Evolutionary conservation across 2,329 filamentous ascomycete genomes (phyloP), one percentile per base, ranked within the genome.

Genomic region (Colletotrichum gigasporum): DNA sequence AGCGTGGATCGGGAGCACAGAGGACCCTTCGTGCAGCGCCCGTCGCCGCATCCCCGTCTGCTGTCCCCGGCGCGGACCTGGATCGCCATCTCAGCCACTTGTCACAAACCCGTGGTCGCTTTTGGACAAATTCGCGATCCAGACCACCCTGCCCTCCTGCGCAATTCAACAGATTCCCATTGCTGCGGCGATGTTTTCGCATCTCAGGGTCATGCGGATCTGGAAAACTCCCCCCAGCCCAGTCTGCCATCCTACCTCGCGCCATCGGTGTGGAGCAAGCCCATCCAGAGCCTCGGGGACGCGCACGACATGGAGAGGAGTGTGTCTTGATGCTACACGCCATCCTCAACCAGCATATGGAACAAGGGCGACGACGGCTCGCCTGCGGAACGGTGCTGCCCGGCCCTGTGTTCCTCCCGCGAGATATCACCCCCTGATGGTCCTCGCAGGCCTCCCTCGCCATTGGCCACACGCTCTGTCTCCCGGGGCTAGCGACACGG

Each of bases 1-100:
- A 74, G 73, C 63, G 63, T 59, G 55, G 64, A 77, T 77, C 74
- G 70, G 35, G 22, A n/a, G 42, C 34, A n/a, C 10, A 16, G 24
- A 30, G 28, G 35, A 61, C 61, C 61, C 61, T 64, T 64, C n/a
- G 34, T 61, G 62, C 62, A 65, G 22, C 14, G 32, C 32, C 5
- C 47, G 14, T 16, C 12, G 18, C 32, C 39, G 5, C 22, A 16
- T 34, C 26, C 16, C 35, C 45, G 16, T 41, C 37, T 3, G 35
- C n/a, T 8, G 6, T 44, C 22, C 18, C 22, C 32, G 10, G 41
- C 28, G 14, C 39, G 2, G 18, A 10, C 52, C n/a, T 56, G 18
- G 54, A 50, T 50, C 54, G 24, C 34, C 32, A 12, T 28, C 16
- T 55, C 18, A 24, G 20, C 42, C 42, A 50, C n/a, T 62, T 24